Evolutionary conservation across 805 yeast species (phyloP).

Genomic region (Metschnikowia arizonensis): DNA sequence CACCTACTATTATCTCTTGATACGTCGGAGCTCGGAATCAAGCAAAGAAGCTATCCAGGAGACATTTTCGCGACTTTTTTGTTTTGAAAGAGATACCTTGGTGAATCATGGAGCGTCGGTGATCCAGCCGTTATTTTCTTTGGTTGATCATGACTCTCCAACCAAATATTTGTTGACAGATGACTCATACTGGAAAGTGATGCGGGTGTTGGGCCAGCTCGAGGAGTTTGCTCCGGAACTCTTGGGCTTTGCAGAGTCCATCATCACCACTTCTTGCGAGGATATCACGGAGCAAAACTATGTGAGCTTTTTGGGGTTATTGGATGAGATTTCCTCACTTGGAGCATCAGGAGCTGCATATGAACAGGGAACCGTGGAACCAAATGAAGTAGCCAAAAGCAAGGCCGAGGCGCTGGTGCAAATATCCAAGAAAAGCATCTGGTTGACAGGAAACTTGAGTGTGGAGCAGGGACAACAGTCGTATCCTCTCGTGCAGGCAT

Average conservation of each 20-base stretch:
- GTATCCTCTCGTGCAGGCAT: constrained; percentile 70
- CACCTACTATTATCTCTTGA: constrained; percentile 49
- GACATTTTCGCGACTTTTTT: constrained; percentile 3
- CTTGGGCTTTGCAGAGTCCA: constrained; percentile 43
- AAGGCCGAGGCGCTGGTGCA: constrained; percentile 46
- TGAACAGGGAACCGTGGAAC: constrained; percentile 47
- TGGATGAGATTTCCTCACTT: constrained; percentile 76
- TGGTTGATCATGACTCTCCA: constrained; percentile 41
- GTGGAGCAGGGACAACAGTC: constrained; percentile 35
- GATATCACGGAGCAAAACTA: constrained; percentile 49
- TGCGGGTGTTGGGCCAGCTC: constrained; percentile 47
- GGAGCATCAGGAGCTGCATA: constrained; percentile 77
- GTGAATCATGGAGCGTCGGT: constrained; percentile 43
- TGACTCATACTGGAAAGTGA: constrained; percentile 50
- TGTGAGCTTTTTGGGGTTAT: constrained; percentile 61
- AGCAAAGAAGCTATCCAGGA: constrained; percentile 17
- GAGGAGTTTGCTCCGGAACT: constrained; percentile 41
- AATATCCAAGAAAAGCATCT: constrained; percentile 57
- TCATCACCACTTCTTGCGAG: constrained; percentile 31
- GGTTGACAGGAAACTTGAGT: constrained; percentile 53
- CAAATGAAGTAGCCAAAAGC: constrained; percentile 42
- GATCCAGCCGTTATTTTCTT: constrained; percentile 47
- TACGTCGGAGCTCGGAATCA: constrained; percentile 26
- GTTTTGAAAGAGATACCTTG: constrained; percentile 41
- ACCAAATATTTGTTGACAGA: constrained; percentile 31